Evolutionary conservation across 345 rosid genomes (phyloP).

Genomic region (Eucalyptus polybractea): DNA sequence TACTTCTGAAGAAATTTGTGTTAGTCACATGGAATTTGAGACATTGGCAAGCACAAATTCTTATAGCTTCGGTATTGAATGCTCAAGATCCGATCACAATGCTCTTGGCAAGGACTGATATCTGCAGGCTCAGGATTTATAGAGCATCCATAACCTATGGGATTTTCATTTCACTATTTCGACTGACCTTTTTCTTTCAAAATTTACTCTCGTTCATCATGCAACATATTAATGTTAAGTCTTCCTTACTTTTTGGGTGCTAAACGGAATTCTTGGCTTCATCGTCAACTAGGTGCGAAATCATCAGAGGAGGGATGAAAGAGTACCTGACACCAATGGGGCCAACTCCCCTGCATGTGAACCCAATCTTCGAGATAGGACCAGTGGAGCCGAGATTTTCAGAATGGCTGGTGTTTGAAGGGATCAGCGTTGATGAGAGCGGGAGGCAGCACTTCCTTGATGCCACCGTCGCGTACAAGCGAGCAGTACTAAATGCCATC

Average conservation of each 20-base stretch:
- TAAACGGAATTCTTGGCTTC: neutral
- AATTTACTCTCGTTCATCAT: neutral
- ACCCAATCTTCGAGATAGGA: conserved; percentile 87
- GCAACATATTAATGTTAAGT: neutral
- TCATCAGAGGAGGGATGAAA: conserved; percentile 75
- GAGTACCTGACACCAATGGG: conserved; percentile 98
- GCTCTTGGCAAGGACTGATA: neutral
- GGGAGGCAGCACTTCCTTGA: conserved; percentile 85
- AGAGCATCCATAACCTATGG: neutral
- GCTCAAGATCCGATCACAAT: neutral
- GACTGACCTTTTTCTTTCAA: neutral
- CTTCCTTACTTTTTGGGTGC: neutral
- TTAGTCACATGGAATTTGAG: neutral
- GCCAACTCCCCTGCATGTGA: conserved; percentile 80
- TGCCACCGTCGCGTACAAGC: conserved; percentile 77
- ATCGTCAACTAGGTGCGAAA: conserved; percentile 45
- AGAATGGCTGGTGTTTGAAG: conserved; percentile 92
- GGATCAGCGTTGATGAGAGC: conserved; percentile 80
- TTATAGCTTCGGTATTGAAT: neutral
- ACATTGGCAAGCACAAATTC: neutral
- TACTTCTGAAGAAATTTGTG: neutral
- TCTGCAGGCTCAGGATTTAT: neutral
- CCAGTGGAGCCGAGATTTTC: conserved; percentile 92
- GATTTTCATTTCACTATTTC: neutral
- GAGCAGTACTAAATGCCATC: conserved; percentile 85